phyloP scores from a whole-genome alignment of 305 asterid species.

The Fraxinus nigra region DNA sequence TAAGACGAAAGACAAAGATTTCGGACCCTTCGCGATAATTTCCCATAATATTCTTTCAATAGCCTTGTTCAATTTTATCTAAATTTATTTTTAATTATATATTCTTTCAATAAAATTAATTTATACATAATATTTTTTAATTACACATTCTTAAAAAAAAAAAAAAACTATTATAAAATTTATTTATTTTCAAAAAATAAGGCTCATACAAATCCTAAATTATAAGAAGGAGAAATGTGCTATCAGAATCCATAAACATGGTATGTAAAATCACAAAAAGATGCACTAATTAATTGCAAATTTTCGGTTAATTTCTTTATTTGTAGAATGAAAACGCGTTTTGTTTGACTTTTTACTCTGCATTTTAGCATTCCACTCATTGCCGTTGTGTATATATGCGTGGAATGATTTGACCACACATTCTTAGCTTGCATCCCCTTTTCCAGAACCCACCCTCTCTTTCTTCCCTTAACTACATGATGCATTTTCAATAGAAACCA shows the following conservation, averaged over 20 bases:
- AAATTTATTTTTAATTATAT: too few species aligned
- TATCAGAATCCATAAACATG: neutral
- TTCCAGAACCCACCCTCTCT: conserved; percentile 25
- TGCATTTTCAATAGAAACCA: conserved; percentile 11
- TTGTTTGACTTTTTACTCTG: conserved; percentile 11
- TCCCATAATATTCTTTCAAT: neutral
- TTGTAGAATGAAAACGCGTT: conserved; percentile 31
- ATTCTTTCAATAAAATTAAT: too few species aligned
- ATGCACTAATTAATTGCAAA: neutral
- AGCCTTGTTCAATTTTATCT: neutral
- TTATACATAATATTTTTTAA: too few species aligned
- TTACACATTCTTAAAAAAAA: too few species aligned
- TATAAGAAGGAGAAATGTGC: neutral
- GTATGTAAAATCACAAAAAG: conserved; percentile 6
- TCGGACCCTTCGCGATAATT: neutral
- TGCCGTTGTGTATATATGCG: conserved; percentile 2
- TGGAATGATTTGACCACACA: neutral
- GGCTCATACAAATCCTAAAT: too few species aligned
- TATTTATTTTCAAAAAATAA: too few species aligned
- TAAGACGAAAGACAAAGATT: neutral
- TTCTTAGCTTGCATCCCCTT: conserved; percentile 15
- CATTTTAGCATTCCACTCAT: conserved; percentile 5
- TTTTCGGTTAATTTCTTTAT: neutral
- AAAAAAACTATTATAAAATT: too few species aligned
- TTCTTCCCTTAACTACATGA: neutral